These are phyloP conservation scores for Plasmopara viticola DNA, from an alignment of 352 stramenopile species.

Conservation along the genomic window DNA sequence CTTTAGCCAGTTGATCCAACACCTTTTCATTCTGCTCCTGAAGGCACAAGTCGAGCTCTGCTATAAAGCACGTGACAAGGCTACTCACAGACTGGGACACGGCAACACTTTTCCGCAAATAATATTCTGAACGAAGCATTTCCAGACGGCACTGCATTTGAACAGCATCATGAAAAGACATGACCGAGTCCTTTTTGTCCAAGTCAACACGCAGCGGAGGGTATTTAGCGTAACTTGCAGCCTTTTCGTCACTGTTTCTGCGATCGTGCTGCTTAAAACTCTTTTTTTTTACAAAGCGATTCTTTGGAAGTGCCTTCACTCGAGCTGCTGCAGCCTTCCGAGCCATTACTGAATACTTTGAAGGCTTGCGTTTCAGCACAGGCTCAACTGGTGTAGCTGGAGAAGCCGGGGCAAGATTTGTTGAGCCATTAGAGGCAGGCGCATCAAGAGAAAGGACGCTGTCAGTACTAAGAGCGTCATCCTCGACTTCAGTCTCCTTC, in stretches of 20 bases:
- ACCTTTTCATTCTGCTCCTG: conserved; percentile 51
- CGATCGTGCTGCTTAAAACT: conserved; percentile 33
- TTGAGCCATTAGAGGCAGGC: conserved; percentile 7
- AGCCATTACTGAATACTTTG: conserved; percentile 57
- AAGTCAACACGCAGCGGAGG: conserved; percentile 55
- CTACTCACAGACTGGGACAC: conserved; percentile 80
- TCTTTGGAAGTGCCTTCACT: conserved; percentile 41
- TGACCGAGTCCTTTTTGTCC: conserved; percentile 48
- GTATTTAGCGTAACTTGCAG: conserved; percentile 46
- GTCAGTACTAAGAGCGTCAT: conserved; percentile 25
- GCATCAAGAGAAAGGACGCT: conserved; percentile 16
- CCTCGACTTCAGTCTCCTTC: conserved; percentile 33
- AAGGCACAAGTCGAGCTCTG: conserved; percentile 69
- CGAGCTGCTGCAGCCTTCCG: conserved; percentile 55
- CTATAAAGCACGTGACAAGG: conserved; percentile 75
- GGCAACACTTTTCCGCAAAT: conserved; percentile 74
- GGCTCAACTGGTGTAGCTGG: conserved; percentile 12
- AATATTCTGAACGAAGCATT: conserved; percentile 75
- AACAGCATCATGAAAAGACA: conserved; percentile 53
- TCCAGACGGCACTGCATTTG: conserved; percentile 59
- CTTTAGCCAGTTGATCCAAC: conserved; percentile 56
- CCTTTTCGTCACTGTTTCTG: conserved; percentile 37
- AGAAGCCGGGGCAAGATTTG: conserved; percentile 13
- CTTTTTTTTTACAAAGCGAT: conserved; percentile 38
- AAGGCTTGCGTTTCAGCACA: conserved; percentile 21